A percentile compares a stretch with the other conserved stretches of the same genome.
Conservation (phyloP, 352 stramenopile species). For the Aphanomyces cochlioides region DNA sequence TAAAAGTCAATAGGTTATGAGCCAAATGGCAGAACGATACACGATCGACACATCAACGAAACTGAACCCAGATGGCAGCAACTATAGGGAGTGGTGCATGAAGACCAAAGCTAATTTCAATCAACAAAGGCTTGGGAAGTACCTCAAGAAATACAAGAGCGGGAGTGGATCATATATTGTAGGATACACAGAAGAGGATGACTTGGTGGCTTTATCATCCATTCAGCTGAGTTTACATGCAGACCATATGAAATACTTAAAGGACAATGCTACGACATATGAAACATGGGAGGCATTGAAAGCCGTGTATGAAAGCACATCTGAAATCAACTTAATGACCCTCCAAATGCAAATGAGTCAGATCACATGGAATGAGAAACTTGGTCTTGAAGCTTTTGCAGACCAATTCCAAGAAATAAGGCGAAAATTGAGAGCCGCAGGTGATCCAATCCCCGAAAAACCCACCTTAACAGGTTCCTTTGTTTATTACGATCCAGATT, state of each 20-base stretch:
- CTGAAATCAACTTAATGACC: not conserved
- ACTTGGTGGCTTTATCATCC: not conserved
- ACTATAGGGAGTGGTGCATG: too few relatives aligned
- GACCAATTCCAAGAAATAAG: not conserved
- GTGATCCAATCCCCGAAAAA: not conserved
- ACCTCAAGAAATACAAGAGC: too few relatives aligned
- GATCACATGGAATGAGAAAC: not conserved
- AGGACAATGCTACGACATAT: not conserved
- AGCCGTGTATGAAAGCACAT: constrained; percentile 11
- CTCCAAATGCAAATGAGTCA: not conserved
- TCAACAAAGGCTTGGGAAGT: too few relatives aligned
- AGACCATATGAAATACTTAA: constrained; percentile 13
- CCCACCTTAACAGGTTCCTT: too few relatives aligned
- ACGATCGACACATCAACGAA: too few relatives aligned
- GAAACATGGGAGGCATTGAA: constrained; percentile 4
- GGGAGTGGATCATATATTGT: too few relatives aligned
- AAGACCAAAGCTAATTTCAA: too few relatives aligned
- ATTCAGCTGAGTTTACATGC: constrained; percentile 7
- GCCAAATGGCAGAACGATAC: too few relatives aligned
- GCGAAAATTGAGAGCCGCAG: not conserved
- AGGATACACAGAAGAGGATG: constrained; percentile 4
- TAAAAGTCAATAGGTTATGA: too few relatives aligned
- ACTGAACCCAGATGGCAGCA: too few relatives aligned
- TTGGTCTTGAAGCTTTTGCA: not conserved
- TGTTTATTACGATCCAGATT: not conserved